Evolutionary conservation across 257 asterid genomes (phyloP).

Genomic region (Capsicum rhomboideum): DNA sequence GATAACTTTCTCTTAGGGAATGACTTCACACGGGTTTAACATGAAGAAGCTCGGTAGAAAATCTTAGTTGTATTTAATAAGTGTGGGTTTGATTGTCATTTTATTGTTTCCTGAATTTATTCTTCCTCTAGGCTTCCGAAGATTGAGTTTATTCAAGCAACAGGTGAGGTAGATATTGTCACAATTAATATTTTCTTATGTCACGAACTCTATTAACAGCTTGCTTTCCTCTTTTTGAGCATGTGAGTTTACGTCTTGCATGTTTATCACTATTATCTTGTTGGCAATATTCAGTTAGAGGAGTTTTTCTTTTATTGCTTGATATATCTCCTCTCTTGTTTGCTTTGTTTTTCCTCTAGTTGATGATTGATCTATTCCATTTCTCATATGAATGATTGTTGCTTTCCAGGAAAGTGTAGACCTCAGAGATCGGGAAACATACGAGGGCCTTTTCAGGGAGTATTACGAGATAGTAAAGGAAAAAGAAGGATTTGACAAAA

Average conservation of each 20-base stretch:
- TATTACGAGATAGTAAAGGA: conserved; percentile 50
- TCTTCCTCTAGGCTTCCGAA: background rate
- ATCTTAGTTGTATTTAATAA: background rate
- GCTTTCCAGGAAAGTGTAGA: conserved; percentile 56
- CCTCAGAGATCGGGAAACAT: conserved; percentile 49
- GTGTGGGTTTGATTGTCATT: background rate
- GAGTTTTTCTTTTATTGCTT: background rate
- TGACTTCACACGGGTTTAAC: background rate
- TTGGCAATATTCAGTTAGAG: background rate
- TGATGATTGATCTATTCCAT: background rate
- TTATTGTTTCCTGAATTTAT: background rate
- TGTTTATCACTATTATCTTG: background rate
- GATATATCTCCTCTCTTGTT: background rate
- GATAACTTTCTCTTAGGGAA: background rate
- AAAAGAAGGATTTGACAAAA: conserved; percentile 28
- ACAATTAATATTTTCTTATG: background rate
- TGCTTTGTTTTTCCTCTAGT: background rate
- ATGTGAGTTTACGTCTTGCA: background rate
- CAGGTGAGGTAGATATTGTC: background rate
- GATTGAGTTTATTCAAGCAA: background rate
- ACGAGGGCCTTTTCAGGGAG: conserved; percentile 75
- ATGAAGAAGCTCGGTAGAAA: background rate
- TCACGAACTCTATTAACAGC: background rate
- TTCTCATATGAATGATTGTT: conserved; percentile 5
- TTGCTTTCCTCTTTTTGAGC: background rate